These are phyloP conservation scores for Dalbergia cultrata DNA, from an alignment of 306 rosid species.

Conservation along the genomic window DNA sequence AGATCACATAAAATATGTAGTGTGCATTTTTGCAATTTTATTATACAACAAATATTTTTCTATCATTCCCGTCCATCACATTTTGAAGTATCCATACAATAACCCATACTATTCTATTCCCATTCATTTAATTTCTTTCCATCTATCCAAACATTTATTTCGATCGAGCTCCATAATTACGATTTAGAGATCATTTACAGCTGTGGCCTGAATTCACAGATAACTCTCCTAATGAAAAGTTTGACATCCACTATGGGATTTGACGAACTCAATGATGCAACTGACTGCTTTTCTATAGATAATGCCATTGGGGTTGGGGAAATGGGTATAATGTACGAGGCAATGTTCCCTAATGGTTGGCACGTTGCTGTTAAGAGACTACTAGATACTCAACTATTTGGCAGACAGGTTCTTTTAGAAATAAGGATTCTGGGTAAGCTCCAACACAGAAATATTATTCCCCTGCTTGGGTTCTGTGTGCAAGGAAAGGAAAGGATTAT, in stretches of 20 bases:
- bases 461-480: constrained; percentile 44
- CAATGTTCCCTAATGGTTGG: constrained; percentile 34
- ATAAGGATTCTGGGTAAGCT: constrained; percentile 38
- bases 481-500: constrained; percentile 38
- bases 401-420: constrained; percentile 38
- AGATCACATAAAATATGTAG: too few relatives aligned
- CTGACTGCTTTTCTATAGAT: constrained; percentile 39
- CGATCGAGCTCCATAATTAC: not conserved
- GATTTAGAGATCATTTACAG: not conserved
- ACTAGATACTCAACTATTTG: not conserved
- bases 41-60: too few relatives aligned
- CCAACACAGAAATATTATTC: constrained; percentile 46
- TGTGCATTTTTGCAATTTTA: too few relatives aligned
- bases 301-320: constrained; percentile 52
- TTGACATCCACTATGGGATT: constrained; percentile 32
- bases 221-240: constrained; percentile 19
- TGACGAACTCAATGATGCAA: constrained; percentile 43
- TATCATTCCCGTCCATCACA: too few relatives aligned
- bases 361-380: constrained; percentile 49
- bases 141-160: not conserved
- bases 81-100: too few relatives aligned
- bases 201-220: constrained; percentile 15
- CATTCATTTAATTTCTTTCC: not conserved
- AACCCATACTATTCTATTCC: not conserved
- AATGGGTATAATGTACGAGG: constrained; percentile 53